phyloP scores from a whole-genome alignment of 768 basidiomycete genomes.

The Calocera viscosa region DNA sequence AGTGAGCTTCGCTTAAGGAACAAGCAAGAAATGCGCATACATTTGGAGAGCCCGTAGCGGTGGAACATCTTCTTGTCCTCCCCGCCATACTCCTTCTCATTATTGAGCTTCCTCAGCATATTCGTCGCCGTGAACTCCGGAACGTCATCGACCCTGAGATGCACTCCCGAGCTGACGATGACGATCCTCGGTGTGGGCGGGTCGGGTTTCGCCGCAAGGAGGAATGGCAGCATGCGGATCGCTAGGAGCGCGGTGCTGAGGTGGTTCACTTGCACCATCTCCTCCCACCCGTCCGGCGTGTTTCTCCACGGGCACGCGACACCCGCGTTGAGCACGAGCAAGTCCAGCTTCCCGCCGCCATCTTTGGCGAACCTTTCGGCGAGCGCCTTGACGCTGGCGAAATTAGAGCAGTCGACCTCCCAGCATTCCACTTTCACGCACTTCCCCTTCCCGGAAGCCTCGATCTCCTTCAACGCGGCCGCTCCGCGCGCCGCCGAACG shows the following conservation, averaged over 20 bases:
- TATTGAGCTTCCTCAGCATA: conserved; percentile 26
- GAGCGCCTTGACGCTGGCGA: conserved; percentile 34
- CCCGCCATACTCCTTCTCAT: neutral
- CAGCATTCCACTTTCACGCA: conserved; percentile 27
- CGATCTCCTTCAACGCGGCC: neutral
- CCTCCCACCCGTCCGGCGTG: conserved; percentile 29
- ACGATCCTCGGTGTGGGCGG: conserved; percentile 30
- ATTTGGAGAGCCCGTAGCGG: neutral
- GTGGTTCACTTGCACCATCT: conserved; percentile 17
- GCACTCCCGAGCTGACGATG: conserved; percentile 36
- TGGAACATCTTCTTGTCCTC: neutral
- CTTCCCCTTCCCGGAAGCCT: neutral
- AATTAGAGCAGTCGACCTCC: conserved; percentile 32
- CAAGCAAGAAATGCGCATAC: neutral
- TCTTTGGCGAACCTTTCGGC: conserved; percentile 25
- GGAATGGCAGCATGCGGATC: conserved; percentile 8
- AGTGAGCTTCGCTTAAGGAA: neutral
- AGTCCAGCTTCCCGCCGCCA: conserved; percentile 1
- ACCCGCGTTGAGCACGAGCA: conserved; percentile 1
- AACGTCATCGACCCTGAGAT: conserved; percentile 23
- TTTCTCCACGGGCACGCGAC: neutral
- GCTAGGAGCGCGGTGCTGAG: conserved; percentile 12
- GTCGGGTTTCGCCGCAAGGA: conserved; percentile 15
- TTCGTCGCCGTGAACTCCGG: conserved; percentile 22
- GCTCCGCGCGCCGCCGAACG: neutral